Evolutionary conservation across 352 stramenopile species (phyloP).

Genomic region (Globisporangium acanthophoron): DNA sequence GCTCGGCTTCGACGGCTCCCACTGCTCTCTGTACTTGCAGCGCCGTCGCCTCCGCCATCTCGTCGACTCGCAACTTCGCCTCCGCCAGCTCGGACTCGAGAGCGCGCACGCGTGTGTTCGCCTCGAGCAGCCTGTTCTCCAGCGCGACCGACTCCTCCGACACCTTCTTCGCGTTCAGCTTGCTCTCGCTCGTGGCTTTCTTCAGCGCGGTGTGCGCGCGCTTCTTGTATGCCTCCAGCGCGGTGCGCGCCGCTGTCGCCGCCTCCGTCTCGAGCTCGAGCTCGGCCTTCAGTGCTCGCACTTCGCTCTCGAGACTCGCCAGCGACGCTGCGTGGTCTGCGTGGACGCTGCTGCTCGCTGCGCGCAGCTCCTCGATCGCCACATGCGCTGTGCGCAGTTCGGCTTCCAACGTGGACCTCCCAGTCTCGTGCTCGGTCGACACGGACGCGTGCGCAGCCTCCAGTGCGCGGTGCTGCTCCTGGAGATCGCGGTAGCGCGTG

Average conservation of each 20-base stretch:
- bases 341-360: slow-evolving; percentile 10
- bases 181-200: slow-evolving; percentile 65
- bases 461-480: slow-evolving; percentile 19
- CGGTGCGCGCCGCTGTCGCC: slow-evolving; percentile 34
- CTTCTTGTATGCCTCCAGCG: slow-evolving; percentile 81
- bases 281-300: slow-evolving; percentile 24
- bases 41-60: slow-evolving; percentile 18
- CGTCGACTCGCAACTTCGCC: slow-evolving; percentile 17
- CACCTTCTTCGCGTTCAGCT: slow-evolving; percentile 49
- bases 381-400: slow-evolving; percentile 27
- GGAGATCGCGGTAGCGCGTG: slow-evolving; percentile 24
- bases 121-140: slow-evolving; percentile 33
- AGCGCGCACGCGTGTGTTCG: slow-evolving; percentile 27
- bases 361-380: slow-evolving; percentile 28
- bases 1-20: slow-evolving; percentile 26
- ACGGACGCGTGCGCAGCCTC: slow-evolving; percentile 9
- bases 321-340: slow-evolving; percentile 16
- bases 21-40: slow-evolving; percentile 14
- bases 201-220: slow-evolving; percentile 69
- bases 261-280: slow-evolving; percentile 47
- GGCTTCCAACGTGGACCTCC: not conserved
- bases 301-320: slow-evolving; percentile 22
- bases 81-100: slow-evolving; percentile 35
- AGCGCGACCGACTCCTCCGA: slow-evolving; percentile 34
- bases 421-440: slow-evolving; percentile 5